These are phyloP conservation scores for Fomitopsis palustris DNA, from an alignment of 1,284 basidiomycete species.

Conservation along the genomic window DNA sequence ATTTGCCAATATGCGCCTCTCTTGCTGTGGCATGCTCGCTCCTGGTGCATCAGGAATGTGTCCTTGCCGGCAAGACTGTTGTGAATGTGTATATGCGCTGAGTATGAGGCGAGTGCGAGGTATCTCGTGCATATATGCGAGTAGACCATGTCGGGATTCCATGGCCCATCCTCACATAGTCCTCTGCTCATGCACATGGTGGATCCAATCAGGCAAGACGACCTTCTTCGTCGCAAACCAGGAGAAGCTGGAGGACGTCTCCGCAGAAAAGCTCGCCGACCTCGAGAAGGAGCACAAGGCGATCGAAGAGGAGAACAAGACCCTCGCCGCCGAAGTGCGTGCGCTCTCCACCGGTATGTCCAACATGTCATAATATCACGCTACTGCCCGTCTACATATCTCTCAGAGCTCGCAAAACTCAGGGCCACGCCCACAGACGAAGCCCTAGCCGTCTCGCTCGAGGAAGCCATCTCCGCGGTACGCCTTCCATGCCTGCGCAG, in stretches of 20 bases:
- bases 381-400: background rate
- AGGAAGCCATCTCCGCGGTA: slow-evolving; percentile 42
- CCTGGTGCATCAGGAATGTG: too few relatives aligned
- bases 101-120: too few relatives aligned
- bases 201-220: slow-evolving; percentile 71
- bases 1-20: background rate
- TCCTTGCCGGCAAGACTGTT: too few relatives aligned
- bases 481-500: slow-evolving; percentile 7
- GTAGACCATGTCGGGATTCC: too few relatives aligned
- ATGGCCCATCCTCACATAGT: background rate
- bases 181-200: background rate
- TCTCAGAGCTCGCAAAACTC: slow-evolving; percentile 59
- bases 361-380: too few relatives aligned
- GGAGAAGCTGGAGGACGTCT: slow-evolving; percentile 56
- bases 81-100: slow-evolving; percentile 3
- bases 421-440: slow-evolving; percentile 65
- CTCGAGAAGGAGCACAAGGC: slow-evolving; percentile 53
- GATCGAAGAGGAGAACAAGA: slow-evolving; percentile 60
- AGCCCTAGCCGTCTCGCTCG: slow-evolving; percentile 53
- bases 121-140: background rate
- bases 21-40: too few relatives aligned
- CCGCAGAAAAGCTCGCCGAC: slow-evolving; percentile 51
- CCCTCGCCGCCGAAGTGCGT: slow-evolving; percentile 48
- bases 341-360: slow-evolving; percentile 44
- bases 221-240: slow-evolving; percentile 82